Conservation (phyloP, 2,329 filamentous ascomycete species). For the Grosmannia serpens region DNA sequence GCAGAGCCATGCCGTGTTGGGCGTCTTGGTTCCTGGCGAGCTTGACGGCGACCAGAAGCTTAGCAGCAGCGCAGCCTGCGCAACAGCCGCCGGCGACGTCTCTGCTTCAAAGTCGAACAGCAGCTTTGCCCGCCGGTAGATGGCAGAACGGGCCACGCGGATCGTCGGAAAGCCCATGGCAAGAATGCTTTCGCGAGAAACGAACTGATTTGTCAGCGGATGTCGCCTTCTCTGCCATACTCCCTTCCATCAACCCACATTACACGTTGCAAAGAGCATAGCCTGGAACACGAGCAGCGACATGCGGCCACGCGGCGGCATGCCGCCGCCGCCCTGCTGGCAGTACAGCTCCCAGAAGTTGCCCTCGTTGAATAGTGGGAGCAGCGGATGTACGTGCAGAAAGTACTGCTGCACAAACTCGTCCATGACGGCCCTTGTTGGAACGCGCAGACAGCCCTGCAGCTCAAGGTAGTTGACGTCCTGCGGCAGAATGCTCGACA, state of each 20-base stretch:
- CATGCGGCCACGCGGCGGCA: conserved; percentile 16
- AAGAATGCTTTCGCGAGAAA: conserved; percentile 10
- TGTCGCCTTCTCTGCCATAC: background rate
- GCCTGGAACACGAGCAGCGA: conserved; percentile 35
- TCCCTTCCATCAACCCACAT: background rate
- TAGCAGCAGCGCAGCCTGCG: conserved; percentile 31
- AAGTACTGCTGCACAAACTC: conserved; percentile 38
- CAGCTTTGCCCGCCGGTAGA: conserved; percentile 15
- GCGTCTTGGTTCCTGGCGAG: conserved; percentile 3
- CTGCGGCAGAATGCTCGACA: conserved; percentile 27
- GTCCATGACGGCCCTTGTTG: conserved; percentile 27
- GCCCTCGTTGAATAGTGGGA: conserved; percentile 32
- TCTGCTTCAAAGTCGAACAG: conserved; percentile 34
- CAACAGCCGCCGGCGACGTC: conserved; percentile 25
- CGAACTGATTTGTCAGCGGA: conserved; percentile 1
- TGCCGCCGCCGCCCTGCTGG: conserved; percentile 9
- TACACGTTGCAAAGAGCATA: conserved; percentile 25
- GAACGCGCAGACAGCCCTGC: conserved; percentile 34
- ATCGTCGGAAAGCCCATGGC: conserved; percentile 10
- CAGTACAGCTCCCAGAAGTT: conserved; percentile 35
- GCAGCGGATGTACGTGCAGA: conserved; percentile 32
- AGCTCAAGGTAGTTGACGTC: conserved; percentile 35
- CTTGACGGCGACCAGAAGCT: conserved; percentile 25
- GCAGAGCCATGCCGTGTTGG: conserved; percentile 13
- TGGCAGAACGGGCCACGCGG: conserved; percentile 5